These are phyloP conservation scores for Tylopilus sp. DNA, from an alignment of 768 basidiomycete species.

Conservation along the genomic window DNA sequence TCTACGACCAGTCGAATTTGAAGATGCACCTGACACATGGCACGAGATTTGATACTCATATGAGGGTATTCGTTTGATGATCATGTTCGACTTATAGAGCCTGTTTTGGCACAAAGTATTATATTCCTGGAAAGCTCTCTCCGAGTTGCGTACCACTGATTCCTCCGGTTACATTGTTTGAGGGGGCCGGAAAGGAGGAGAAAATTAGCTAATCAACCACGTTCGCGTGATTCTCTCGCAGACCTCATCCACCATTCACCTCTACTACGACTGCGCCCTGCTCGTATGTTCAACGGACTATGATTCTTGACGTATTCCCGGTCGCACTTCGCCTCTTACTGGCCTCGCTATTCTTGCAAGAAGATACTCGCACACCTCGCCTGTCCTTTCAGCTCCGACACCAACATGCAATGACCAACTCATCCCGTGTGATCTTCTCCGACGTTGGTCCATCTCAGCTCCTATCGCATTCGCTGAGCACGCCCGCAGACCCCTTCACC, in stretches of 20 bases:
- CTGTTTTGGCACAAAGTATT: too few relatives aligned
- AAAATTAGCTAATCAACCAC: constrained; percentile 9
- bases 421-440: constrained; percentile 56
- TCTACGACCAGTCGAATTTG: too few relatives aligned
- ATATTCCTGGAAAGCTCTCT: too few relatives aligned
- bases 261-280: neutral
- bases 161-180: too few relatives aligned
- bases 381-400: constrained; percentile 66
- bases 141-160: too few relatives aligned
- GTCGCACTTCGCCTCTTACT: constrained; percentile 41
- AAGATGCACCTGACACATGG: too few relatives aligned
- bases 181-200: neutral
- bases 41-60: too few relatives aligned
- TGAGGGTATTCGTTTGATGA: too few relatives aligned
- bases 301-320: constrained; percentile 34
- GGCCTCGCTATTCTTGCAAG: constrained; percentile 39
- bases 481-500: constrained; percentile 27
- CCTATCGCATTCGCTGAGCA: constrained; percentile 22
- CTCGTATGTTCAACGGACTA: neutral
- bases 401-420: constrained; percentile 52
- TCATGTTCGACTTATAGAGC: too few relatives aligned
- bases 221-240: too few relatives aligned
- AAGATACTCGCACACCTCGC: constrained; percentile 29
- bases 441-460: constrained; percentile 41
- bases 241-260: neutral